Percentiles rank a stretch among this genome's conserved stretches.
Conservation (phyloP, 768 basidiomycete genomes). For the Suillus brevipes region DNA sequence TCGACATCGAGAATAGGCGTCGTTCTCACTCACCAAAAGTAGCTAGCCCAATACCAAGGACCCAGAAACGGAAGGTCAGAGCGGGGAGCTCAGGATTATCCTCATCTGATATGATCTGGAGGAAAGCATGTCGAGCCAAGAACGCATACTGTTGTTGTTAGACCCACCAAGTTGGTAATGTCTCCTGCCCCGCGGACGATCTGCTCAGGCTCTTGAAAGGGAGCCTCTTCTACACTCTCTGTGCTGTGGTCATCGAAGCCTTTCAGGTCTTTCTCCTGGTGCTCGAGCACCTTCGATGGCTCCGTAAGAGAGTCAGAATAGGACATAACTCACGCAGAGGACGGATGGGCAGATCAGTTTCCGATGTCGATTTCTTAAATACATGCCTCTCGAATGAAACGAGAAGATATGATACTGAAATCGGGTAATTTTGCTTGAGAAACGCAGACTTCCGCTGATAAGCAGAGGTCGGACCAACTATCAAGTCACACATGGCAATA, state of each 20-base stretch:
- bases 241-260: constrained; percentile 1
- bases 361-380: background rate
- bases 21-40: constrained; percentile 36
- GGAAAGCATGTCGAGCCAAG: background rate
- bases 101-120: constrained; percentile 46
- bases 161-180: constrained; percentile 10
- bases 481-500: background rate
- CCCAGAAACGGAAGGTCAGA: constrained; percentile 48
- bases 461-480: background rate
- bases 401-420: background rate
- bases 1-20: background rate
- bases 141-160: background rate
- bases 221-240: background rate
- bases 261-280: constrained; percentile 4
- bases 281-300: background rate
- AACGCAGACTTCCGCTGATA: background rate
- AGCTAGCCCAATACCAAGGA: constrained; percentile 50
- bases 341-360: background rate
- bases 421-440: background rate
- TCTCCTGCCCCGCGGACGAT: constrained; percentile 13
- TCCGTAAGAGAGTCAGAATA: background rate
- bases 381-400: background rate
- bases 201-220: constrained; percentile 7
- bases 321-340: background rate
- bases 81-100: constrained; percentile 51